Evolutionary conservation across 345 rosid genomes (phyloP), one percentile per base, ranked within the genome.

Genomic region (Bruguiera parviflora): DNA sequence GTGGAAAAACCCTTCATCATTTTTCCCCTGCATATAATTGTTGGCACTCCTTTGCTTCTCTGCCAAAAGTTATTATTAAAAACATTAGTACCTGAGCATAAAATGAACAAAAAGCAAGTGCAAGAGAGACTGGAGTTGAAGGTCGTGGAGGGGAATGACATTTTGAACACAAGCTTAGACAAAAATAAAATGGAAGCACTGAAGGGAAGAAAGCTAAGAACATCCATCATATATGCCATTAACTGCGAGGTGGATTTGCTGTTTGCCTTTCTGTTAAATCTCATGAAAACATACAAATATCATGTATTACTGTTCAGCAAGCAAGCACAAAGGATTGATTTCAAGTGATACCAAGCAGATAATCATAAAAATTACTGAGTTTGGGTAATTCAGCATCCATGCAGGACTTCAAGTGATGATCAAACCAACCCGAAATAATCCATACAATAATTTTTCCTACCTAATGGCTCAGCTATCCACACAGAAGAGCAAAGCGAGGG

Each of bases 1-100:
- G 58, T 73, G 87, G 62, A 87, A 86, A 72, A 86, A 88, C 68
- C 92, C 90, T 58, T 77, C 68, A 21, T 73, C 89, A 69, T 61
- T 86, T 82, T 86, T 87, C 37, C 81, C 83, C 56, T 84, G 91
- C 77, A 79, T 31, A 65, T 68, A 64, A 75, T 83, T 86, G 75
- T 75, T 76, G 68, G 72, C 71, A 68, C 65, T 84, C 79, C 78
- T 83, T 35, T 80, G 75, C 77, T 85, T 93, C 69, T 86, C 98
- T 91, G 94, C 71, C 31, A 32, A 62, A 65, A 31, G 49, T 43
- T 15, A 43, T 43, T 3, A 5, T 11, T 66, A 64, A 47, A 68
- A 60, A 66, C 58, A 68, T 3, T 9, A 60, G 1, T 24, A 53
- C 20, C 61, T 58, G 22, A 43, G 47, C 59, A 61, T 20, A 58